Evolutionary conservation across 2,329 filamentous ascomycete genomes (phyloP).

Genomic region (Keithomyces neogunnii): DNA sequence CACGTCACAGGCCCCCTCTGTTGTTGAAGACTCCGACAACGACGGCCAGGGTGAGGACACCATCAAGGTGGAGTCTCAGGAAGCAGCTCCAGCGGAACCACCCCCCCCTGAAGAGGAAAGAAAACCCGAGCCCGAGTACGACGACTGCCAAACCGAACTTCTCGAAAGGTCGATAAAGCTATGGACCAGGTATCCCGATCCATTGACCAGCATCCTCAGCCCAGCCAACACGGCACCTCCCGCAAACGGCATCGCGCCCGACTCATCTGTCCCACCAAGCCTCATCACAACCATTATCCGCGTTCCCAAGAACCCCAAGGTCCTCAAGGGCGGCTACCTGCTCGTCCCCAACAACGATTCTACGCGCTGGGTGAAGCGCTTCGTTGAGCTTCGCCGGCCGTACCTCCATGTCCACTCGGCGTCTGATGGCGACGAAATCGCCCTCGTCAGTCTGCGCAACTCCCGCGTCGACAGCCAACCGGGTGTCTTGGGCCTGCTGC

Average conservation of each 20-base stretch:
- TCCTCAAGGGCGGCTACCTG: conserved; percentile 82
- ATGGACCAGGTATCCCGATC: conserved; percentile 55
- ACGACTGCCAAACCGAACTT: conserved; percentile 36
- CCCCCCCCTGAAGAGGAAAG: conserved; percentile 8
- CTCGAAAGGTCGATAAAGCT: conserved; percentile 52
- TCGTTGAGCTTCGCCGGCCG: conserved; percentile 82
- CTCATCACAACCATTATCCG: conserved; percentile 70
- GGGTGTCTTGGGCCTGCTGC: conserved; percentile 71
- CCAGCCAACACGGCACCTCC: conserved; percentile 61
- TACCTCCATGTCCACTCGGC: conserved; percentile 87
- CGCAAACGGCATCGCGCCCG: conserved; percentile 45
- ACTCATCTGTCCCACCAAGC: conserved; percentile 45
- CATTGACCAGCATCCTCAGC: conserved; percentile 45
- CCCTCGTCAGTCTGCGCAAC: conserved; percentile 80
- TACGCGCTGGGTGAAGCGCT: conserved; percentile 81
- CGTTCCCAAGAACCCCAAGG: conserved; percentile 69
- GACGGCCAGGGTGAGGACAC: conserved; percentile 15
- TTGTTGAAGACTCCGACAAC: conserved; percentile 19
- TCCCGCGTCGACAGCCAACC: conserved; percentile 89
- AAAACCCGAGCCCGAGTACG: conserved; percentile 27
- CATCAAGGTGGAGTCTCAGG: conserved; percentile 11
- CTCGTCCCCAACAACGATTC: conserved; percentile 75
- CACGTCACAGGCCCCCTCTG: conserved; percentile 34
- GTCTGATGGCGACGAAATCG: conserved; percentile 81
- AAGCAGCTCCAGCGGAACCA: conserved; percentile 11